phyloP scores from a whole-genome alignment of 139 green algal genomes.

The Chlorella sp. region DNA sequence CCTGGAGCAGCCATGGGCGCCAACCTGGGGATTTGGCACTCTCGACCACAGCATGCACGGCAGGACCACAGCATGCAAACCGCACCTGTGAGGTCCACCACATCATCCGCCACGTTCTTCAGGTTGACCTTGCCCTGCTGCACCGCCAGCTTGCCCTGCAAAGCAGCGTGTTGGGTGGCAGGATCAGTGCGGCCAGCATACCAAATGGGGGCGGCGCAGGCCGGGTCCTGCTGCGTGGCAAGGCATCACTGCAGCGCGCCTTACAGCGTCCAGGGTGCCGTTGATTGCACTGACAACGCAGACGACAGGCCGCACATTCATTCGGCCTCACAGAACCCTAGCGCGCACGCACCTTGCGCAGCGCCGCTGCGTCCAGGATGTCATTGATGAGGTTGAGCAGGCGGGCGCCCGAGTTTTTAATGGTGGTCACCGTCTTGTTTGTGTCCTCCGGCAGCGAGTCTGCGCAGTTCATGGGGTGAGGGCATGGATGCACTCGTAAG shows the following conservation, averaged over 20 bases:
- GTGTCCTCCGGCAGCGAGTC: not conserved
- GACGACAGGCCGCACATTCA: too few relatives aligned
- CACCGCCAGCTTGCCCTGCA: constrained; percentile 62
- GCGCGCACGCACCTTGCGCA: constrained; percentile 41
- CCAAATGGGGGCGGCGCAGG: not conserved
- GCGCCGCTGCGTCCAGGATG: constrained; percentile 68
- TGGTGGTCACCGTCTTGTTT: constrained; percentile 28
- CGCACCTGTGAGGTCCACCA: constrained; percentile 6
- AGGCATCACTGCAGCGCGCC: not conserved
- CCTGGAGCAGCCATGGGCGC: too few relatives aligned
- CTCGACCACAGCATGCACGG: too few relatives aligned
- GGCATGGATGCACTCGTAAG: not conserved
- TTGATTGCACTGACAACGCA: too few relatives aligned
- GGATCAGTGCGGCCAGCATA: not conserved
- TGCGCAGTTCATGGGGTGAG: not conserved
- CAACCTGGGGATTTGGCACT: too few relatives aligned
- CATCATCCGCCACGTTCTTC: constrained; percentile 19
- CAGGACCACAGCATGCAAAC: too few relatives aligned
- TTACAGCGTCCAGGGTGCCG: too few relatives aligned
- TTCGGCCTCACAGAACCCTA: too few relatives aligned
- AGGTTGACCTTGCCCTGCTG: constrained; percentile 64
- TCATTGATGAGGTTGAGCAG: constrained; percentile 75
- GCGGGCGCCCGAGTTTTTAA: constrained; percentile 44
- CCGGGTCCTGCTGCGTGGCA: too few relatives aligned
- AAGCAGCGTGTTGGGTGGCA: too few relatives aligned